phyloP scores from a whole-genome alignment of 2,329 filamentous ascomycete species.

The Ascochyta lentis region DNA sequence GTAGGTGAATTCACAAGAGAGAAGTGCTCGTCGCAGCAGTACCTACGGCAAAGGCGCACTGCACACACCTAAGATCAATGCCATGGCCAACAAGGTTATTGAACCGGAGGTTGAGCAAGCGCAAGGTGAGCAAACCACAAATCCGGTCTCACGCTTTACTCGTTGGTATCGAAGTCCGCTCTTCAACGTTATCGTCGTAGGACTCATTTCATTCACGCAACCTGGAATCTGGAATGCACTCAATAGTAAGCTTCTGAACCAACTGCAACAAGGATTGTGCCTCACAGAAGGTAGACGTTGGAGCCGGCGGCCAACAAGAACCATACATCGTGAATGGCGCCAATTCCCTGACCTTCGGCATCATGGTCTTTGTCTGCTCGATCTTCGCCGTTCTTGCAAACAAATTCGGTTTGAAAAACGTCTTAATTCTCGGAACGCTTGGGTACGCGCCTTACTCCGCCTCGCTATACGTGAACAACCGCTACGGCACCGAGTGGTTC shows the following conservation, averaged over 20 bases:
- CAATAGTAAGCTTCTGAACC: conserved; percentile 42
- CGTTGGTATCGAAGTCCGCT: conserved; percentile 54
- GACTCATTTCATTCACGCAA: conserved; percentile 54
- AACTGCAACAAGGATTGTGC: background rate
- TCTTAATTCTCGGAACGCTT: conserved; percentile 40
- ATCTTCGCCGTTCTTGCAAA: conserved; percentile 36
- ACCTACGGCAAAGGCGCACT: no score
- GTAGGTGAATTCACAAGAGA: no score
- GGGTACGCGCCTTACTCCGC: conserved; percentile 43
- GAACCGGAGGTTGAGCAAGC: conserved; percentile 22
- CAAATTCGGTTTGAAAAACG: conserved; percentile 47
- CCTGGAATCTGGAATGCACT: conserved; percentile 59
- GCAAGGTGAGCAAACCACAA: conserved; percentile 1
- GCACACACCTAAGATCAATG: background rate
- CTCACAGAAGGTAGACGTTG: conserved; percentile 24
- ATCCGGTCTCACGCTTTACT: conserved; percentile 30
- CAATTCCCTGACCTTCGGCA: conserved; percentile 54
- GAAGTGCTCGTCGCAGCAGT: no score
- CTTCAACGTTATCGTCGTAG: conserved; percentile 57
- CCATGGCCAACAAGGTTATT: conserved; percentile 22
- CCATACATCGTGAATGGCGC: conserved; percentile 52
- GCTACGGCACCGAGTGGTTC: conserved; percentile 45
- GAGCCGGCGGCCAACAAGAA: conserved; percentile 39
- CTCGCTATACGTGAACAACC: conserved; percentile 38
- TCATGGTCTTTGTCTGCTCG: conserved; percentile 50